Evolutionary conservation across 768 basidiomycete species (phyloP).

Genomic region (Hirschioporus abietinus): DNA sequence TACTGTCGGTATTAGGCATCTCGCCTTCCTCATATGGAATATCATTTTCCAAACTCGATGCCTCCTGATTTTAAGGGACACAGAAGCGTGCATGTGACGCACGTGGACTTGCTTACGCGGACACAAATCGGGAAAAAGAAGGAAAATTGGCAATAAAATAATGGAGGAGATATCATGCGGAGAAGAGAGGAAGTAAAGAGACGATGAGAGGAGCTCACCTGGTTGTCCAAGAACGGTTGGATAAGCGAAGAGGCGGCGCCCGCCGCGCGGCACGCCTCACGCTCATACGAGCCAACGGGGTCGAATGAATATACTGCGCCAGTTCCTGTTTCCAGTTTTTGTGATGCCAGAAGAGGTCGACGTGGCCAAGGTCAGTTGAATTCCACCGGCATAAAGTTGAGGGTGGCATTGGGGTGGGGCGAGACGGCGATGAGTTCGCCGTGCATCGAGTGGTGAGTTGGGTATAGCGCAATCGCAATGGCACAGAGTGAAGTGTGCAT

Average conservation of each 20-base stretch:
- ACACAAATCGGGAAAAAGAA: slow-evolving; percentile 44
- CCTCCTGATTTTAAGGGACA: no score
- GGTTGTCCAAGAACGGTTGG: slow-evolving; percentile 98
- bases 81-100: background rate
- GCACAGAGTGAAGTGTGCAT: no score
- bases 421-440: background rate
- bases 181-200: background rate
- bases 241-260: slow-evolving; percentile 93
- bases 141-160: slow-evolving; percentile 9
- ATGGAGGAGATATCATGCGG: no score
- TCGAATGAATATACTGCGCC: slow-evolving; percentile 99
- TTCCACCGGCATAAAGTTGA: background rate
- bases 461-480: background rate
- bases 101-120: slow-evolving; percentile 18
- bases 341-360: background rate
- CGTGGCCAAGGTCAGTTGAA: no score
- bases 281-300: slow-evolving; percentile 96
- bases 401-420: background rate
- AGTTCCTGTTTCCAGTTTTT: slow-evolving; percentile 47
- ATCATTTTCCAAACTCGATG: background rate
- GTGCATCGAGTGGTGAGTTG: background rate
- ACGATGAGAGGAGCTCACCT: slow-evolving; percentile 50
- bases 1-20: slow-evolving; percentile 1
- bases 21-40: background rate
- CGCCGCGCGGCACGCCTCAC: slow-evolving; percentile 93